A percentile compares a stretch with the other conserved stretches of the same genome.
phyloP scores from a whole-genome alignment of 2,329 filamentous ascomycete species.

The Trichoderma lentiforme region DNA sequence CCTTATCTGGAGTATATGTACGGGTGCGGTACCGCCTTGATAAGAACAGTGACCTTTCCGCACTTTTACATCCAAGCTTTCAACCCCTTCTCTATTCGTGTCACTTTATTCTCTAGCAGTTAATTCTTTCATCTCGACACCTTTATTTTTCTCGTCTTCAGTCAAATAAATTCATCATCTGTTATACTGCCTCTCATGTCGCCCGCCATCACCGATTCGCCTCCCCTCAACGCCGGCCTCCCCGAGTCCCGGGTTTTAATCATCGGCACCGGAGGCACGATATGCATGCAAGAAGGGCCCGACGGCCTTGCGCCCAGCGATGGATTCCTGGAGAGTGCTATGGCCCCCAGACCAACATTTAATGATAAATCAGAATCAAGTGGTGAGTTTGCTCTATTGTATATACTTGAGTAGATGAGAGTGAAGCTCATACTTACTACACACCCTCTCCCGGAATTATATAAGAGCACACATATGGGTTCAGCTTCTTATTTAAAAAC shows the following conservation, averaged over 20 bases:
- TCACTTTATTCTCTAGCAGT: background rate
- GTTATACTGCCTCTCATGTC: slow-evolving; percentile 18
- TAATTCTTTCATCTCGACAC: background rate
- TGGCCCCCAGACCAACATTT: slow-evolving; percentile 79
- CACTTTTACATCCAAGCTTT: background rate
- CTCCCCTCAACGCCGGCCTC: slow-evolving; percentile 31
- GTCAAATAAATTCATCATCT: background rate
- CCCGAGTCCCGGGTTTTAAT: slow-evolving; percentile 81
- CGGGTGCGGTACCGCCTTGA: background rate
- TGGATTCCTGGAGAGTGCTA: slow-evolving; percentile 77
- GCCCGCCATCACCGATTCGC: slow-evolving; percentile 7
- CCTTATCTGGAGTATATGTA: background rate
- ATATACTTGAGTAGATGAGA: background rate
- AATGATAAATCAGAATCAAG: slow-evolving; percentile 57
- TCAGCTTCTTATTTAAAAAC: background rate
- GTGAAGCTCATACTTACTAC: background rate
- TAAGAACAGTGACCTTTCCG: background rate
- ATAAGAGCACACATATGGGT: background rate
- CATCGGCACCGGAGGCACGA: slow-evolving; percentile 86
- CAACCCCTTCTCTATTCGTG: background rate
- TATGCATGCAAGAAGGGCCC: slow-evolving; percentile 83
- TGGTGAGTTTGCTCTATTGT: slow-evolving; percentile 24
- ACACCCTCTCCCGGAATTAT: background rate
- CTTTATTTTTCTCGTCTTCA: background rate
- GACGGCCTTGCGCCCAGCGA: slow-evolving; percentile 77